Evolutionary conservation across 2,329 filamentous ascomycete species (phyloP), one percentile per base, ranked within the genome.

Genomic region (Xylaria sp.): DNA sequence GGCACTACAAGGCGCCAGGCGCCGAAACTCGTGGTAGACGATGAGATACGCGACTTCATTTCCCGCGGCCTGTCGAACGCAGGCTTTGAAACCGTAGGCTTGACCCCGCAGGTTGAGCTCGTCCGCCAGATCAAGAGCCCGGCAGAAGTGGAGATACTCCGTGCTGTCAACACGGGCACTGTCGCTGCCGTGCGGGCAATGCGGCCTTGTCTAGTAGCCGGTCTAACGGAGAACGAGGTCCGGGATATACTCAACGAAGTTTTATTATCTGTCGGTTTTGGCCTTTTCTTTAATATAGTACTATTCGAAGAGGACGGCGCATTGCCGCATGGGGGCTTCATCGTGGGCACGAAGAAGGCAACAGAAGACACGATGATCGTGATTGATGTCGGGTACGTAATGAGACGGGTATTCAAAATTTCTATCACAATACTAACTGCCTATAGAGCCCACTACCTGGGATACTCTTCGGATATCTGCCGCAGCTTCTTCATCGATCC

Each of bases 11-110:
- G 61, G 0, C 62, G 68, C 4, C 67, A 69, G 10, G 39, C 64
- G 1, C 77, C 77, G 5, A 82, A 73, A n/a, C 69, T 90, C n/a
- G 88, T 90, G 84, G 82, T 88, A 15, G 88, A 90, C 68, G 87
- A 90, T 68, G 88, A 90, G 72, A 88, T 89, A 73, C 83, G 88
- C 2, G 87, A 90, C 73, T 90, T 85, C 74, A 89, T 90, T 56
- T 81, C 85, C 44, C 82, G 87, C 1, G 88, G 88, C 0, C 79
- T 90, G 0, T 80, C 79, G 1, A 73, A 77, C 0, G 82, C 80
- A 49, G 87, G 86, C 0, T 89, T 90, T 68, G 78, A 84, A n/a
- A 84, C 87, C 1, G 73, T 85, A 0, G 87, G 87, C 2, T 77
- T 89, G 2, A 79, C 77, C 33, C 82, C 83, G 0, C 82, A 85